Base-by-base conservation (phyloP, 139 green algal genomes). In the Mychonastes homosphaera region DNA sequence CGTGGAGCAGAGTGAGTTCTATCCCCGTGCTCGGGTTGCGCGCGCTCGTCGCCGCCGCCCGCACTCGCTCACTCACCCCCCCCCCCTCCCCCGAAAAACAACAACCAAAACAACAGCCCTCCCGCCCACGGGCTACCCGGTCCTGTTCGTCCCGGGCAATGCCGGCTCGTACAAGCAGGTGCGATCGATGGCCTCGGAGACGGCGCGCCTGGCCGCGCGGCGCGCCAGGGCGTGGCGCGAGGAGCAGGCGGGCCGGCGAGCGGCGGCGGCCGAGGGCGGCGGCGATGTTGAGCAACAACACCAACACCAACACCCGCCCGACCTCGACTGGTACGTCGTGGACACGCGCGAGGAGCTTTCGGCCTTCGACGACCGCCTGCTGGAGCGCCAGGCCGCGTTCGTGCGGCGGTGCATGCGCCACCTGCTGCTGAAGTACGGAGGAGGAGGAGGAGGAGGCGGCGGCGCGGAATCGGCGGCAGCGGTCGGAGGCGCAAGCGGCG, bases 101-200 rank as follows among this genome's bases (percentile, higher is more conserved):
- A n/a, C n/a, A n/a, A n/a, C n/a, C n/a, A n/a, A n/a, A n/a, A n/a
- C n/a, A n/a, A n/a, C 47, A 55, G 47, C 5, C 16, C 33, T 33
- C 23, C 47, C 47, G 27, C 47, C 47, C 9, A 55, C 6, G 5
- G 47, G 47, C 6, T 26, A 55, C 27, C 47, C 47, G 6, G 47
- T 13, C 8, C 47, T 55, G 6, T 55, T 55, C 47, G 34, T 55
- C 12, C 47, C 47, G 6, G 47, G 47, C 9, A 55, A 55, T n/a
- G 47, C 47, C 6, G 47, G 47, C 10, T 55, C 47, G 6, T 55
- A 55, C 47, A 23, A 55, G 16, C 47, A 53, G 45, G 47, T 55
- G 6, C 47, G 47, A 7, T 55, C 47, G 24, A 55, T 55, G 13
- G 47, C 47, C 8, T 39, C 26, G 23, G 47, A 55, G 15, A 55